Evolutionary conservation across 2,329 filamentous ascomycete species (phyloP), one percentile per base, ranked within the genome.

Genomic region (Arachnomyces sp.): DNA sequence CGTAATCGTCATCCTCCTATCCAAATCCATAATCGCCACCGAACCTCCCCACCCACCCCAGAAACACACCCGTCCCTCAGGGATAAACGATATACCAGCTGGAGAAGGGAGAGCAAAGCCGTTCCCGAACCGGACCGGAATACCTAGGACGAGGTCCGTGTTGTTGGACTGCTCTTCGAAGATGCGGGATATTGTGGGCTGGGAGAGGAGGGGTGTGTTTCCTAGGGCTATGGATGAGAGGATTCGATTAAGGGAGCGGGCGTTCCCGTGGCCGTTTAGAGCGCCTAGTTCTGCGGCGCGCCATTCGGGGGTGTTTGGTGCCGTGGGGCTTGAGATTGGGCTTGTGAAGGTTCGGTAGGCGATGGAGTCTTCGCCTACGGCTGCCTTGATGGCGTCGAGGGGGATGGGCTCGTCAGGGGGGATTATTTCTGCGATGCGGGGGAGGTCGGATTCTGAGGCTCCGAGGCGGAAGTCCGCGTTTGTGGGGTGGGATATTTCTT

Each of bases 31-130:
- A 18, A 71, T 43, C 3, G 58, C 45, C 1, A 67, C 40, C 0
- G 67, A 68, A 0, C 70, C 69, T 8, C 69, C 69, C 60, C 61
- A 70, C 0, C 69, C 69, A 16, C 59, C 57, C 67, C 70, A 71
- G 40, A 59, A 68, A 33, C 59, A 61, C 3, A 53, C 43, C 4
- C 49, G 47, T 0, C 65, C n/a, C 6, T 49, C 43, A 0, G 58
- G 59, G 4, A 61, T 45, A 44, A 45, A 60, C 1, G 44, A 31
- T 2, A 46, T 7, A 11, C 28, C 42, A 15, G 53, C 40, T 2
- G 61, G 59, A 28, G 61, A 38, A 2, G 57, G 42, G 11, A 72
- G 40, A 0, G 51, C 65, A 34, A 59, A 65, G 0, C 70, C 70
- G 20, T 68, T 60, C 0, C 68, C 70, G 33, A 65, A 68, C 1